A percentile compares a stretch with the other conserved stretches of the same genome.
phyloP scores from a whole-genome alignment of 768 basidiomycete genomes.

The Russula virescens region DNA sequence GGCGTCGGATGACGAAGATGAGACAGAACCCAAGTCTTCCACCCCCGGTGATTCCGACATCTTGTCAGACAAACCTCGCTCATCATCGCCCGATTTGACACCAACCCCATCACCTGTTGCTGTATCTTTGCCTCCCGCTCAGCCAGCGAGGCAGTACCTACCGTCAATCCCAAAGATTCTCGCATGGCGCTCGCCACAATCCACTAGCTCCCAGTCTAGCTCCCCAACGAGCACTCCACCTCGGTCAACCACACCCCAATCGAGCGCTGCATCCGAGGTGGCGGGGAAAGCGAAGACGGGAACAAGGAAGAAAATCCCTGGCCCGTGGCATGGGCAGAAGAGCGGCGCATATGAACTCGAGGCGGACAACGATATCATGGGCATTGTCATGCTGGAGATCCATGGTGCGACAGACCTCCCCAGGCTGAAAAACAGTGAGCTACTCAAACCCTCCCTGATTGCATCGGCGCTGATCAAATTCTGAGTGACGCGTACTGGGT shows the following conservation, averaged over 20 bases:
- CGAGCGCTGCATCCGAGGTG: conserved; percentile 25
- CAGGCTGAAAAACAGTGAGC: conserved; percentile 77
- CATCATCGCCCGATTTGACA: conserved; percentile 6
- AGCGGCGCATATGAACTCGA: conserved; percentile 52
- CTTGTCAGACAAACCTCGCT: background rate
- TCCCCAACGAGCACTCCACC: conserved; percentile 14
- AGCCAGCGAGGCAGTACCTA: conserved; percentile 28
- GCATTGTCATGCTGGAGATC: conserved; percentile 95
- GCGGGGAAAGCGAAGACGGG: conserved; percentile 4
- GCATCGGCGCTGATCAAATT: background rate
- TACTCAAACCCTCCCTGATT: background rate
- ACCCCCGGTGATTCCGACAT: background rate
- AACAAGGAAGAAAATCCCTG: conserved; percentile 37
- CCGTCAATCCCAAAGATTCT: conserved; percentile 34
- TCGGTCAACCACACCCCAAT: conserved; percentile 15
- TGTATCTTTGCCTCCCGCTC: conserved; percentile 27
- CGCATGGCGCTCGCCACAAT: conserved; percentile 31
- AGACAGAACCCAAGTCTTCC: conserved; percentile 24
- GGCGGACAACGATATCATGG: conserved; percentile 75
- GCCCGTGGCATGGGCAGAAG: conserved; percentile 37
- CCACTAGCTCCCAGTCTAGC: conserved; percentile 32
- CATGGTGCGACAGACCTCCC: conserved; percentile 80
- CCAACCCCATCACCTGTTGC: conserved; percentile 17
- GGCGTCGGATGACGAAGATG: conserved; percentile 34
- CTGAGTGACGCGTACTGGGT: conserved; percentile 77